Base-by-base conservation (phyloP, 2,329 filamentous ascomycete genomes). In the Fusarium nisikadoi region DNA sequence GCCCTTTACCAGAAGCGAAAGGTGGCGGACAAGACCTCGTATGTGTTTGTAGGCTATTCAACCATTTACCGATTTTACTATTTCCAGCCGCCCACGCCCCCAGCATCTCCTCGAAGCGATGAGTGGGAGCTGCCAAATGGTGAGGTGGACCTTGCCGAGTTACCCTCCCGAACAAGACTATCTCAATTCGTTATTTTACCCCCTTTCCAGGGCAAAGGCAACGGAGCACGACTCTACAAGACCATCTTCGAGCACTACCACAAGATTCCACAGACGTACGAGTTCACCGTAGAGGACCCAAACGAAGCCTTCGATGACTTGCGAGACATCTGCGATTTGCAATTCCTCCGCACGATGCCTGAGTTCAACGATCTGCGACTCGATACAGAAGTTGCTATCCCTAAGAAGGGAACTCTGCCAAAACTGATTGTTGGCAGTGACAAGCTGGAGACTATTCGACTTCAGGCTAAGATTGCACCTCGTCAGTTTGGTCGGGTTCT, bases 121-220 rank as follows among this genome's bases (percentile, higher is more conserved):
- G 79, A 83, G 19, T 86, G 84, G 81, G 84, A 86, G 79, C 77
- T 88, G 65, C 80, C 84, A 56, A 65, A 79, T 72, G 77, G 83
- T 42, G 80, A 87, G 36, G 80, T 87, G 50, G 82, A 86, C 50
- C 84, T 91, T 71, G 80, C 88, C 8, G 84, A 91, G 53, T 86
- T 95, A 5, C 92, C 93, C 17, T 92, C 92, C 75, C 91, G 95
- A 42, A 90, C 94, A 66, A 89, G 97, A 47, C 93, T 99, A 72
- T 97, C 95, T 0, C 96, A 99, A 80, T 98, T 98, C 81, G 79
- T 99, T 68, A 91, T 99, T 70, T 86, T 99, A 16, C 95, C 95
- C 5, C 92, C 94, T 10, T 97, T 94, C 81, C 95, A 98, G 79
- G 87, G 89, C 68, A 89, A 90, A 68, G 94, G 94, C 20, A 91